These are phyloP conservation scores for Cryptosporidium canis DNA, from an alignment of 169 alveolate species.

Conservation along the genomic window DNA sequence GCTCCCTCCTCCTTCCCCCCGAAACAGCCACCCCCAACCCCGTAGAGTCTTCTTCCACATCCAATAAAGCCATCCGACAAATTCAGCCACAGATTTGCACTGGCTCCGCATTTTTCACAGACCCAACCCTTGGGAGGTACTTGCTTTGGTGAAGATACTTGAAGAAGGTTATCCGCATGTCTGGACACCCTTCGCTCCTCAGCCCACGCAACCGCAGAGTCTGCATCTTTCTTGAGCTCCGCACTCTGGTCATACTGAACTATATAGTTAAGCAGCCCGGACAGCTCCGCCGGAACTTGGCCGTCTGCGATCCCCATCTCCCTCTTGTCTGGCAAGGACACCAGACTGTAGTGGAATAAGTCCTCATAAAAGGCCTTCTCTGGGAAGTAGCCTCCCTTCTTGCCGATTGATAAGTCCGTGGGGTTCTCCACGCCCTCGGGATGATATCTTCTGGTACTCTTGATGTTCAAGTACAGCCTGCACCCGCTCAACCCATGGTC, in stretches of 20 bases:
- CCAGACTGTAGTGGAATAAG: neutral
- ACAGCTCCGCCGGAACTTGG: neutral
- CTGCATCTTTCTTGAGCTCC: neutral
- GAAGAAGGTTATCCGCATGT: conserved; percentile 75
- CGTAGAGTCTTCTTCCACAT: conserved; percentile 87
- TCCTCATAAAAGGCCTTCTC: conserved; percentile 18
- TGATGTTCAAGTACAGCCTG: neutral
- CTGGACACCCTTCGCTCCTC: conserved; percentile 71
- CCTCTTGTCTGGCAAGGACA: neutral
- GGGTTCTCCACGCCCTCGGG: conserved; percentile 15
- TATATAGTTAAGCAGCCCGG: conserved; percentile 9
- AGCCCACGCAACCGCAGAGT: conserved; percentile 26
- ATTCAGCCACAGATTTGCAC: conserved; percentile 79
- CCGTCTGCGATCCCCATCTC: neutral
- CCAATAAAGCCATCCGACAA: conserved; percentile 86
- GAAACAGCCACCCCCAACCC: conserved; percentile 88
- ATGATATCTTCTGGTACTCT: conserved; percentile 1
- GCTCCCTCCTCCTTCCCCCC: conserved; percentile 90
- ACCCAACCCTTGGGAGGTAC: conserved; percentile 67
- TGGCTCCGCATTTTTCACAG: conserved; percentile 79
- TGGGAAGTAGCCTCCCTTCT: conserved; percentile 40
- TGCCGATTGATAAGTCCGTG: conserved; percentile 8
- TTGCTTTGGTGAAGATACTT: conserved; percentile 74
- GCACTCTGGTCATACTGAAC: conserved; percentile 19
- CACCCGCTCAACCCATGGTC: conserved; percentile 48